phyloP scores from a whole-genome alignment of 78 protist species.

The Dictyostelium citrinum region DNA sequence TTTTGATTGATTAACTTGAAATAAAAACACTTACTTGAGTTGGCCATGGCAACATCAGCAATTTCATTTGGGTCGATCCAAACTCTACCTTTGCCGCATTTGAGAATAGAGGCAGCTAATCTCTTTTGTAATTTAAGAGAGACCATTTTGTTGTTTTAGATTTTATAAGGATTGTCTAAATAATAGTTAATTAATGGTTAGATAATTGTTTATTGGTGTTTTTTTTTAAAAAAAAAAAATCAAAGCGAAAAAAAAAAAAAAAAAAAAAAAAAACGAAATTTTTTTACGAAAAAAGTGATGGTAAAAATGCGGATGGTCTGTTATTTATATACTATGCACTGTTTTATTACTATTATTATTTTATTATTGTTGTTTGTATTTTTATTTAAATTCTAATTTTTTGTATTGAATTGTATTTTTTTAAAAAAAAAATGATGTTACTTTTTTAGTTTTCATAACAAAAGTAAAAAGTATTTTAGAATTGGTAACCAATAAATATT shows the following conservation, averaged over 20 bases:
- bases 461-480: too few relatives aligned
- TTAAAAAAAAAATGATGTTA: too few relatives aligned
- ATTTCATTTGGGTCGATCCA: conserved; percentile 99
- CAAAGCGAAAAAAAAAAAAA: background rate
- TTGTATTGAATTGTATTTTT: too few relatives aligned
- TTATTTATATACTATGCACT: background rate
- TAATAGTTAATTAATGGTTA: background rate
- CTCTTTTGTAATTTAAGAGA: conserved; percentile 96
- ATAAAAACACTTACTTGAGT: conserved; percentile 92
- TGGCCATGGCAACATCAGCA: conserved; percentile 95
- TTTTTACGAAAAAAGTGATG: background rate
- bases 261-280: background rate
- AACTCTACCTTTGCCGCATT: conserved; percentile 98
- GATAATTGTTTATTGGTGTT: background rate
- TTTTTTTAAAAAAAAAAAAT: background rate
- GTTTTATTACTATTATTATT: background rate
- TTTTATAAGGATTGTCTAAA: background rate
- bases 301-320: background rate
- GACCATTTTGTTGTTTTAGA: conserved; percentile 83
- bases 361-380: background rate
- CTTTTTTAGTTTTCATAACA: too few relatives aligned
- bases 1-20: too few relatives aligned
- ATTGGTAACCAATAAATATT: background rate
- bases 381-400: background rate
- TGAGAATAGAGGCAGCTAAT: conserved; percentile 98